A percentile compares a stretch with the other conserved stretches of the same genome.
Evolutionary conservation across 768 basidiomycete species (phyloP).

Genomic region (Podaxis mareebaensis): DNA sequence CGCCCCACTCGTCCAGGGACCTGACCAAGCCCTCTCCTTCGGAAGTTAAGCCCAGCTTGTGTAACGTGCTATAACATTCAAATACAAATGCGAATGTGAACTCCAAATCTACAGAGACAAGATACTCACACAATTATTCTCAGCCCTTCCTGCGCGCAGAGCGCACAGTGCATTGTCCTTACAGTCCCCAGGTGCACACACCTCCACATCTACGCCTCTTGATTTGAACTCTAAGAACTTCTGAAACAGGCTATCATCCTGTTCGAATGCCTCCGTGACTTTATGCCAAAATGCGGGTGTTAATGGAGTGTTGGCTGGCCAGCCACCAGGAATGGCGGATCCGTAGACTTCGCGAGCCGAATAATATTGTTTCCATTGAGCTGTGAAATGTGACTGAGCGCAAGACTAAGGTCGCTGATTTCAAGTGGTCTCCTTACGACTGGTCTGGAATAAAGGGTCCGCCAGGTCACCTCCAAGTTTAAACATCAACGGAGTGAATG

Average conservation of each 20-base stretch:
- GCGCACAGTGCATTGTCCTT: conserved; percentile 43
- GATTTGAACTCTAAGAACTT: conserved; percentile 46
- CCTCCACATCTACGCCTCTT: conserved; percentile 34
- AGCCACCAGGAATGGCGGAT: conserved; percentile 37
- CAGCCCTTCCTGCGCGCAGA: conserved; percentile 40
- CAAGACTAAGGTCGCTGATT: background rate
- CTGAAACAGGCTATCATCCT: conserved; percentile 45
- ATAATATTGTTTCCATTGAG: conserved; percentile 56
- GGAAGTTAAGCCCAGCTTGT: conserved; percentile 27
- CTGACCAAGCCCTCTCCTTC: conserved; percentile 17
- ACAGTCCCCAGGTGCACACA: conserved; percentile 37
- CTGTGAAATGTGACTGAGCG: conserved; percentile 23
- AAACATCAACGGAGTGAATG: background rate
- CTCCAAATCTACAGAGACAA: background rate
- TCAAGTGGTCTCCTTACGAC: conserved; percentile 35
- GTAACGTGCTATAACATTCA: conserved; percentile 17
- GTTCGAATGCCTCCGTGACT: conserved; percentile 53
- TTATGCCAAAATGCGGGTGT: conserved; percentile 61
- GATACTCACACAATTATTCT: conserved; percentile 42
- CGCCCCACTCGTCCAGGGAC: conserved; percentile 6
- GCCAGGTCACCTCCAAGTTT: conserved; percentile 37
- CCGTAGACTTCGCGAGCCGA: conserved; percentile 57
- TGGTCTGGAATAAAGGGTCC: conserved; percentile 44
- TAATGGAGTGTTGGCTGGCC: conserved; percentile 39
- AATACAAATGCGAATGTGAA: background rate